phyloP scores from a whole-genome alignment of 257 asterid genomes.

The Gardenia jasminoides region DNA sequence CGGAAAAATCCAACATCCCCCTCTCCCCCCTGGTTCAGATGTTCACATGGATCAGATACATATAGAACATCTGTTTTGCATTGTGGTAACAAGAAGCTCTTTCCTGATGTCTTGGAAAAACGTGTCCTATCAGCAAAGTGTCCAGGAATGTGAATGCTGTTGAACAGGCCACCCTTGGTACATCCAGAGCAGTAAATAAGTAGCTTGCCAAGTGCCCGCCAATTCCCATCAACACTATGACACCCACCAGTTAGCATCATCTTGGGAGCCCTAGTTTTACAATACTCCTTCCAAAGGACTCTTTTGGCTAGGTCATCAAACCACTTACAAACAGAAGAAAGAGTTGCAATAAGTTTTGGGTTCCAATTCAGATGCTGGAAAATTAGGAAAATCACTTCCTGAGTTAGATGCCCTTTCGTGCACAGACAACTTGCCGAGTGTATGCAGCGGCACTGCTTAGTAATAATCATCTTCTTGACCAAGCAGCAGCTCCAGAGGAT shows the following conservation, averaged over 20 bases:
- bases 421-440: constrained; percentile 83
- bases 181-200: constrained; percentile 85
- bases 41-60: constrained; percentile 96
- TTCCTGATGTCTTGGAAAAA: constrained; percentile 92
- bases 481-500: constrained; percentile 29
- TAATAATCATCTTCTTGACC: constrained; percentile 52
- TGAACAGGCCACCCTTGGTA: constrained; percentile 70
- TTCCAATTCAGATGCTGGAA: constrained; percentile 79
- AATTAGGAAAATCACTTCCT: constrained; percentile 73
- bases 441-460: constrained; percentile 83
- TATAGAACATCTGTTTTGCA: constrained; percentile 83
- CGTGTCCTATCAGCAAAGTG: constrained; percentile 88
- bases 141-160: constrained; percentile 60
- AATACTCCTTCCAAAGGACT: constrained; percentile 89
- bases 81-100: constrained; percentile 81
- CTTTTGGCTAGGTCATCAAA: constrained; percentile 90
- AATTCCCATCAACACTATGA: constrained; percentile 85
- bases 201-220: constrained; percentile 96
- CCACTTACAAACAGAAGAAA: constrained; percentile 93
- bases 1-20: constrained; percentile 93
- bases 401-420: constrained; percentile 80
- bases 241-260: constrained; percentile 90
- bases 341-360: constrained; percentile 69
- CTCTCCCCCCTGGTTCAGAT: constrained; percentile 94
- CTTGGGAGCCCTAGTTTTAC: constrained; percentile 90